These are phyloP conservation scores for Epichloe gansuensis DNA, from an alignment of 2,329 filamentous ascomycete species.

Conservation along the genomic window DNA sequence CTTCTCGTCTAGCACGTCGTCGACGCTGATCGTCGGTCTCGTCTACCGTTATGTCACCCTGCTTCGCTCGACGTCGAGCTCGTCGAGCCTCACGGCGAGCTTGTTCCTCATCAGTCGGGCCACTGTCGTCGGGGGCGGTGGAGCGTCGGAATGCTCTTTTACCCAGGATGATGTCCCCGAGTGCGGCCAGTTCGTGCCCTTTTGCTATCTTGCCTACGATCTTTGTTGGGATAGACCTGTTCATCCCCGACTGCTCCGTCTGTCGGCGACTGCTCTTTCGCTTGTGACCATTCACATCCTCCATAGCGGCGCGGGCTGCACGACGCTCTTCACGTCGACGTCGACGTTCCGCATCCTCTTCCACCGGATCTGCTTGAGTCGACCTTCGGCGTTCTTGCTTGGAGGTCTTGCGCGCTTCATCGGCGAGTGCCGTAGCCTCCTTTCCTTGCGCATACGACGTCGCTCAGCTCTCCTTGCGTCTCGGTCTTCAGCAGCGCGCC, in stretches of 20 bases:
- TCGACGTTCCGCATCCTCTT: conserved; percentile 42
- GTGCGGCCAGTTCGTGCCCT: conserved; percentile 41
- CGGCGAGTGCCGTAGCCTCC: conserved; percentile 30
- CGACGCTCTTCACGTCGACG: conserved; percentile 41
- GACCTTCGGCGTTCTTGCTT: conserved; percentile 39
- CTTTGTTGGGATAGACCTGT: conserved; percentile 30
- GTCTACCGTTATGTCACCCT: conserved; percentile 29
- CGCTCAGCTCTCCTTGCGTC: conserved; percentile 39
- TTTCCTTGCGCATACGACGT: conserved; percentile 35
- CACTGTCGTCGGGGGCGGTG: conserved; percentile 39
- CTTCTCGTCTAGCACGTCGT: conserved; percentile 32
- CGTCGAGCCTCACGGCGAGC: conserved; percentile 37
- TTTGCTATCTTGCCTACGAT: conserved; percentile 24
- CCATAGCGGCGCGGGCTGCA: conserved; percentile 28
- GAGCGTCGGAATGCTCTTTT: conserved; percentile 50
- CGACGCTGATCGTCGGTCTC: conserved; percentile 32
- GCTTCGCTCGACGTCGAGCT: conserved; percentile 31
- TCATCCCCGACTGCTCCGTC: conserved; percentile 29
- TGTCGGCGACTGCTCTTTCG: conserved; percentile 29
- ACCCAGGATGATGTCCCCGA: conserved; percentile 55
- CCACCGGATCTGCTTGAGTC: conserved; percentile 27
- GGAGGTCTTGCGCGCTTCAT: conserved; percentile 31
- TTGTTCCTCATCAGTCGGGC: conserved; percentile 32
- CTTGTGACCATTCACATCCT: conserved; percentile 23
- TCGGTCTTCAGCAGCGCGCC: conserved; percentile 34